These are phyloP conservation scores for Stenogyne calaminthoides DNA, from an alignment of 305 asterid species.

Conservation along the genomic window DNA sequence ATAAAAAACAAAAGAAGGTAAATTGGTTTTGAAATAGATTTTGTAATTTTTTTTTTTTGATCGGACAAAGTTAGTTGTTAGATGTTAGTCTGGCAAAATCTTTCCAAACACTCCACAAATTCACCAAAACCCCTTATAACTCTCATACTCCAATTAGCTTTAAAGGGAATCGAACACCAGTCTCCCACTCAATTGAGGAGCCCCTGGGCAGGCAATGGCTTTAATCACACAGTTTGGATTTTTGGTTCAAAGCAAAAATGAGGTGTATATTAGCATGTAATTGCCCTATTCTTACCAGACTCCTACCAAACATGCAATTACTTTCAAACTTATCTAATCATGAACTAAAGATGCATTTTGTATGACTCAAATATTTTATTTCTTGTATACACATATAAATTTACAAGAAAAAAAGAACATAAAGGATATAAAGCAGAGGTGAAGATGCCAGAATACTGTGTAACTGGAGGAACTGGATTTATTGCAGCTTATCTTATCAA, in stretches of 20 bases:
- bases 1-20: too few relatives aligned
- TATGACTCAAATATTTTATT: background rate
- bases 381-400: constrained; percentile 17
- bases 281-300: constrained; percentile 22
- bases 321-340: constrained; percentile 8
- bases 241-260: background rate
- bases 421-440: background rate
- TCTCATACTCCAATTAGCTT: too few relatives aligned
- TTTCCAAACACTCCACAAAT: too few relatives aligned
- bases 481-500: constrained; percentile 79
- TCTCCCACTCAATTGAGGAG: too few relatives aligned
- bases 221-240: too few relatives aligned
- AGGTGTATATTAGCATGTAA: background rate
- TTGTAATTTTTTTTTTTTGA: too few relatives aligned
- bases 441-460: constrained; percentile 66
- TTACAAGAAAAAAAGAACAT: background rate
- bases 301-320: constrained; percentile 25
- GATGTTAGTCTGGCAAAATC: too few relatives aligned
- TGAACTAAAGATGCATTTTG: background rate
- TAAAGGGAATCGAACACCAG: too few relatives aligned
- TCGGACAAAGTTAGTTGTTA: too few relatives aligned
- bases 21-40: too few relatives aligned
- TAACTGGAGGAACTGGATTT: constrained; percentile 86
- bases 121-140: too few relatives aligned
- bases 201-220: too few relatives aligned